Percentiles rank a stretch among this genome's conserved stretches.
Evolutionary conservation across 306 rosid genomes (phyloP).

Genomic region (Vigna trinervia): DNA sequence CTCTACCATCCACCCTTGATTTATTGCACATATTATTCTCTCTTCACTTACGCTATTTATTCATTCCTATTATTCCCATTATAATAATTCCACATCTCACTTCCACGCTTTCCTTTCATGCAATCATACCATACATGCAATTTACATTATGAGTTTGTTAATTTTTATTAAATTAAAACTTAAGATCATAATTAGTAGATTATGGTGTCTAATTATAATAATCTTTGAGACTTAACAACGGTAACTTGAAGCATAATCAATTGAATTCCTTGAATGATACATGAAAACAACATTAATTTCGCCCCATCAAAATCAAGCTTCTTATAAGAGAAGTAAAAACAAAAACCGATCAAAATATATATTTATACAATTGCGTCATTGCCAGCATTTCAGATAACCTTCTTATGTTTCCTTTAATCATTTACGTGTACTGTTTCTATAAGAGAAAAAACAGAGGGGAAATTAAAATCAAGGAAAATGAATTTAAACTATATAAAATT

Average conservation of each 20-base stretch:
- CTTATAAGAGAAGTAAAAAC: background rate
- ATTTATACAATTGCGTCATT: background rate
- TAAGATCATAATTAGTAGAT: background rate
- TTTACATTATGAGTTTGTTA: too few species aligned
- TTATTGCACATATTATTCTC: background rate
- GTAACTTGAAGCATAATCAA: conserved; percentile 6
- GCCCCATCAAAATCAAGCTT: background rate
- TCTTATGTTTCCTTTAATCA: background rate
- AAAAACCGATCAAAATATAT: background rate
- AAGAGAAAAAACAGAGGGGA: too few species aligned
- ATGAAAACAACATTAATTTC: conserved; percentile 9
- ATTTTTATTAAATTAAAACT: background rate
- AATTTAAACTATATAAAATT: too few species aligned
- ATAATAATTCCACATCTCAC: background rate
- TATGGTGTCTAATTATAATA: background rate
- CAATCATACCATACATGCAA: too few species aligned
- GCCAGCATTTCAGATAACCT: background rate
- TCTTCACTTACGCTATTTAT: background rate
- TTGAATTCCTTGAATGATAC: background rate
- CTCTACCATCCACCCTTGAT: background rate
- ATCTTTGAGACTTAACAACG: background rate
- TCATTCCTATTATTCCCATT: background rate
- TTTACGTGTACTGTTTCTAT: background rate
- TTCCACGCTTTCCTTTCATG: background rate
- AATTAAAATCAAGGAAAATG: background rate